Evolutionary conservation across 371 early-diverging fungal genomes (phyloP).

Genomic region (Cokeromyces recurvatus): DNA sequence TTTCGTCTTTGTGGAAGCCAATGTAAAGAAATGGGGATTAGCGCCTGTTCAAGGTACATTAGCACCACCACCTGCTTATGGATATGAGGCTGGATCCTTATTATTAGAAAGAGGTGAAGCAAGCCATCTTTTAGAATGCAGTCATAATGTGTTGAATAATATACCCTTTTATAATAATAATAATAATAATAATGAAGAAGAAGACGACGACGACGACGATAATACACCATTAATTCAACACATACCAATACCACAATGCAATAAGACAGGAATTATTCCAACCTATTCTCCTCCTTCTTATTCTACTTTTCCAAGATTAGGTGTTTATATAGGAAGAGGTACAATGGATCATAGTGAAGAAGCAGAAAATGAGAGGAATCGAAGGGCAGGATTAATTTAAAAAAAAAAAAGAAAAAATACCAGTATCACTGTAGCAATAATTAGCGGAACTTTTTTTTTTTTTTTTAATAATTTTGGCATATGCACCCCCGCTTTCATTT

Average conservation of each 20-base stretch:
- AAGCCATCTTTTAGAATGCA: not conserved
- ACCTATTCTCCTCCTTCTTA: constrained; percentile 16
- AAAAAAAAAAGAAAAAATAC: too few species aligned
- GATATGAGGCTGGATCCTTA: constrained; percentile 29
- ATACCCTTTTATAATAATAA: not conserved
- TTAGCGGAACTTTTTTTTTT: too few species aligned
- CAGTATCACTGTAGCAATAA: too few species aligned
- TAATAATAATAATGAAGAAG: too few species aligned
- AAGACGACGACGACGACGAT: constrained; percentile 15
- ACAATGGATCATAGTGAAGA: too few species aligned
- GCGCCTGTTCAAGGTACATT: constrained; percentile 69
- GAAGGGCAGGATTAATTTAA: too few species aligned
- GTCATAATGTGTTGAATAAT: not conserved
- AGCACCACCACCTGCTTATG: constrained; percentile 67
- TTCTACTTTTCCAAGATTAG: constrained; percentile 10
- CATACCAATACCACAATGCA: constrained; percentile 6
- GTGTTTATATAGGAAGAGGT: constrained; percentile 3
- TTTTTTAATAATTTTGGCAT: too few species aligned
- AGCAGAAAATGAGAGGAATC: too few species aligned
- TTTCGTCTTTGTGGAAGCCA: constrained; percentile 74
- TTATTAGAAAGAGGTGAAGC: constrained; percentile 19
- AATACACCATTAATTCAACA: constrained; percentile 20
- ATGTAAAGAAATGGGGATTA: constrained; percentile 82
- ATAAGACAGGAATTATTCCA: not conserved
- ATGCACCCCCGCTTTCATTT: too few species aligned